Conservation (phyloP, 2,329 filamentous ascomycete genomes). For the Paecilomyces sp. region DNA sequence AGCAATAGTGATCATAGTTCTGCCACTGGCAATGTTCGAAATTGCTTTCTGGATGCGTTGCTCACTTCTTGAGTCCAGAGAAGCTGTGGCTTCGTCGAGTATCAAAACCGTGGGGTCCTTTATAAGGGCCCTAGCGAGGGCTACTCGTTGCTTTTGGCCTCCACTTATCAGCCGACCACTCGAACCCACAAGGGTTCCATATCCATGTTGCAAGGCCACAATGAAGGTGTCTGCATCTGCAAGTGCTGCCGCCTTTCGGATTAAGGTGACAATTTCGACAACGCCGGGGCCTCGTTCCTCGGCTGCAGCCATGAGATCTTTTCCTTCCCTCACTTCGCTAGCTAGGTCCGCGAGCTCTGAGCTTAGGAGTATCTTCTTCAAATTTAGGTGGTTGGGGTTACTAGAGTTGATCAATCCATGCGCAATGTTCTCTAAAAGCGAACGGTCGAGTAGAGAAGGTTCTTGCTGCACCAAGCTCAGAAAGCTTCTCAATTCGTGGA, state of each 20-base stretch:
- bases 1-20: conserved; percentile 39
- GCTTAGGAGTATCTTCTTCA: conserved; percentile 33
- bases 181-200: conserved; percentile 78
- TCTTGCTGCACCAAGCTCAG: conserved; percentile 84
- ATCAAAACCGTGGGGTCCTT: conserved; percentile 76
- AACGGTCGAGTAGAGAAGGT: conserved; percentile 72
- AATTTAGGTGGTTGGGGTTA: not conserved
- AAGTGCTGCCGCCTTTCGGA: conserved; percentile 10
- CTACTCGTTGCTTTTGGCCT: conserved; percentile 89
- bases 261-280: conserved; percentile 1
- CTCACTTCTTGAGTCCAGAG: conserved; percentile 81
- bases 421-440: conserved; percentile 74
- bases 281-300: not conserved
- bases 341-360: conserved; percentile 58
- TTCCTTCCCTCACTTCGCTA: conserved; percentile 41
- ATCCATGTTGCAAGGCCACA: conserved; percentile 64
- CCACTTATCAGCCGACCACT: conserved; percentile 75
- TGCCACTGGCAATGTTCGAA: conserved; percentile 56
- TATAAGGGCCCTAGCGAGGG: conserved; percentile 74
- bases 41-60: conserved; percentile 78
- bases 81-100: conserved; percentile 84
- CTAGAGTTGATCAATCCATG: conserved; percentile 33
- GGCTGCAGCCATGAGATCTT: not conserved
- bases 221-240: conserved; percentile 73
- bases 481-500: conserved; percentile 76